Evolutionary conservation across 108 stramenopile genomes (phyloP).

Genomic region (Parietichytrium sp.): DNA sequence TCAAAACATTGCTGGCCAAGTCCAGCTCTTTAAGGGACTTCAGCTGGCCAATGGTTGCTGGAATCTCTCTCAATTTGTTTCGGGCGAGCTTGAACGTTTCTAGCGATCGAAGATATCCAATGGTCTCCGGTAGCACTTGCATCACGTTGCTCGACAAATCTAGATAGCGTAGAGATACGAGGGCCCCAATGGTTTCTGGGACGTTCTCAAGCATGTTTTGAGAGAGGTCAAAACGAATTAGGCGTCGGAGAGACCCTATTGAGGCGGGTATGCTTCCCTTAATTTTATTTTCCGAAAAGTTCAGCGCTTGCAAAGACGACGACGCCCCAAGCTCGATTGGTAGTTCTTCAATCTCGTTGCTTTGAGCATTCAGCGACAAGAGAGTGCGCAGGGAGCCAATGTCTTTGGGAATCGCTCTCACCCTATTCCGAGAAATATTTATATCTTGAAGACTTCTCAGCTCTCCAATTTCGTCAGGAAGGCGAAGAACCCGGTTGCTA

Average conservation of each 20-base stretch:
- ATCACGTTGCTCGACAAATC: conserved; percentile 6
- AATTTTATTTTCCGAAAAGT: conserved; percentile 14
- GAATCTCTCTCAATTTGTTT: background rate
- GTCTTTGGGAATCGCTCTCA: background rate
- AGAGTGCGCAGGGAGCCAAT: conserved; percentile 1
- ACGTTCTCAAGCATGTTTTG: background rate
- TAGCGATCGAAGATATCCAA: conserved; percentile 4
- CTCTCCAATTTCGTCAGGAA: background rate
- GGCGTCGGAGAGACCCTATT: background rate
- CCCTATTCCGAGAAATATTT: background rate
- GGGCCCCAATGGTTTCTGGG: background rate
- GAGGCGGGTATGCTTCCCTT: background rate
- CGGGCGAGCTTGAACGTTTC: background rate
- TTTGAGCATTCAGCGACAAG: background rate
- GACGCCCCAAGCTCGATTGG: background rate
- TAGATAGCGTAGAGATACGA: background rate
- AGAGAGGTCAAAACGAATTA: background rate
- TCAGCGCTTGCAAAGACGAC: background rate
- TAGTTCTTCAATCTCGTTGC: background rate
- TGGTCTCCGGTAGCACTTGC: background rate
- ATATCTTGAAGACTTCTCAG: background rate
- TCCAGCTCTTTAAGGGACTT: background rate
- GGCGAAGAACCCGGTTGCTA: background rate
- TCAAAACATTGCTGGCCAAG: conserved; percentile 6
- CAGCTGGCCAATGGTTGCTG: conserved; percentile 31